Evolutionary conservation across 306 rosid genomes (phyloP), one percentile per base, ranked within the genome.

Genomic region (Sophora flavescens): DNA sequence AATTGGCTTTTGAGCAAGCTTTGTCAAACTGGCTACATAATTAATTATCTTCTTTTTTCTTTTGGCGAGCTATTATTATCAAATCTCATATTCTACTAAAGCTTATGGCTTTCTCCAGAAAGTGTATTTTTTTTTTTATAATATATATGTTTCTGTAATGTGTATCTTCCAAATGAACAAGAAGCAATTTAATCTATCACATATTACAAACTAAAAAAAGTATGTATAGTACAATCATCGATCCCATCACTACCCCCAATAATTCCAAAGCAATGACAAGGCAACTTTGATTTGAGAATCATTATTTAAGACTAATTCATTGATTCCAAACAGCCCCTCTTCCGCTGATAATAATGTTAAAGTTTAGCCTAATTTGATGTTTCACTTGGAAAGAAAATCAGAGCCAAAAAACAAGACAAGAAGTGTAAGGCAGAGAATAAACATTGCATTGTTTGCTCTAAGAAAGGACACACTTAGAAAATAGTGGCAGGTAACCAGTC

Each of bases 171-270:
- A 32, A 18, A 63, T 60, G 50, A 76, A 74, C 66, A 65, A 38
- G 38, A 80, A 68, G 58, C 77, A 66, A 42, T 60, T 76, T 14
- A 68, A 59, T 57, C 69, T 26, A 70, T 69, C 79, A 70, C 70
- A 58, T 51, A 48, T 60, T 73, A 52, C 72, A 39, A 78, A 52
- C 51, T 13, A 3, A 33, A 58, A 74, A 62, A 75, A 26, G 76
- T 47, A 64, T 45, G 47, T 54, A 63, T 63, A 50, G 57, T 57
- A 63, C 68, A 57, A 57, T 57, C 85, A 63, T 32, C 41, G 33
- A 74, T 78, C 79, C 72, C 84, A 78, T 81, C 84, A 81, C 63
- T 10, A 73, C 68, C 64, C 42, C 60, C 88, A 78, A 78, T 85
- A 78, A 81, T 81, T 74, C 32, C 7, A 52, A 58, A 68, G 41